phyloP scores from a whole-genome alignment of 1,139 yeast genomes.

The Hemisphaericaspora lyxosophila region DNA sequence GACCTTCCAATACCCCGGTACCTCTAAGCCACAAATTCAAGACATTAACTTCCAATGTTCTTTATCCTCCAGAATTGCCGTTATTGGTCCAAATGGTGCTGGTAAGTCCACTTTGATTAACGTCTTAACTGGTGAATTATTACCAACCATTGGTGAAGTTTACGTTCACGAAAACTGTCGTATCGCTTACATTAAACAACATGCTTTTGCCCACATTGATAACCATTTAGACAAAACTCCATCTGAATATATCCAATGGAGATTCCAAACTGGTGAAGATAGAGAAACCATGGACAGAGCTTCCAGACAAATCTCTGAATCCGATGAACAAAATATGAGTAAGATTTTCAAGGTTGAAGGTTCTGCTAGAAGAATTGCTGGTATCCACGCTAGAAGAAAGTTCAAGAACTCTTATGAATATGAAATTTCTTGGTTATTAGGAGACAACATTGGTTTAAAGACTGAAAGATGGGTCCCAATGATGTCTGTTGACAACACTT shows the following conservation, averaged over 20 bases:
- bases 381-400: constrained; percentile 97
- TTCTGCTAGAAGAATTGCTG: constrained; percentile 95
- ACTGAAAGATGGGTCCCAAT: constrained; percentile 99
- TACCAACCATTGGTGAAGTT: constrained; percentile 97
- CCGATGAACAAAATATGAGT: constrained; percentile 98
- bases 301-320: constrained; percentile 95
- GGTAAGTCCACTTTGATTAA: constrained; percentile 99
- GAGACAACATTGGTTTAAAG: constrained; percentile 99
- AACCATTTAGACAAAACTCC: constrained; percentile 99
- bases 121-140: constrained; percentile 98
- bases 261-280: constrained; percentile 99
- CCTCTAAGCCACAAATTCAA: constrained; percentile 86
- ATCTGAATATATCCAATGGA: constrained; percentile 99
- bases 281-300: constrained; percentile 99
- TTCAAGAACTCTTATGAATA: constrained; percentile 99
- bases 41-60: constrained; percentile 98
- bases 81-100: constrained; percentile 99
- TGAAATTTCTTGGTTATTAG: constrained; percentile 94
- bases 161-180: constrained; percentile 99
- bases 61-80: constrained; percentile 98
- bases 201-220: constrained; percentile 99
- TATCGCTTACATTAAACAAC: constrained; percentile 99
- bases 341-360: constrained; percentile 99
- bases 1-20: constrained; percentile 99
- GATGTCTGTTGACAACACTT: constrained; percentile 99